These are phyloP conservation scores for Termitomyces sp. DNA, from an alignment of 768 basidiomycete species.

Conservation along the genomic window DNA sequence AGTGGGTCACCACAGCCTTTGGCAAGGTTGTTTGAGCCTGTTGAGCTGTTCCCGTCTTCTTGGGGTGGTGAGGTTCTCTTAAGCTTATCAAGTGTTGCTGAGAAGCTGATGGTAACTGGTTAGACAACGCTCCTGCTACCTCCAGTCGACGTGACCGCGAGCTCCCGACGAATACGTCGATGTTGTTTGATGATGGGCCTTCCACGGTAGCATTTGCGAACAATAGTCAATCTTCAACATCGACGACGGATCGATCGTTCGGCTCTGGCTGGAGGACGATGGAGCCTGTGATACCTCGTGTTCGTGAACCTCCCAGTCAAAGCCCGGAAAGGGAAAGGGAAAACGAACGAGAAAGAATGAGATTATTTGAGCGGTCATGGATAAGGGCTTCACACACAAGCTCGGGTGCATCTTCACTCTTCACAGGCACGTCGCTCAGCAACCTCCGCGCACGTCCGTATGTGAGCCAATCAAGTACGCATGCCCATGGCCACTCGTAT, in stretches of 20 bases:
- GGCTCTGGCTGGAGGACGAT: not conserved
- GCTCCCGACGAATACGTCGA: conserved; percentile 5
- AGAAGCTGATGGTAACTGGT: not conserved
- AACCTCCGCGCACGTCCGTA: conserved; percentile 10
- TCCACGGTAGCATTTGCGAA: not conserved
- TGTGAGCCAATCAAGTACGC: conserved; percentile 4
- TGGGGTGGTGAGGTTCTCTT: not conserved
- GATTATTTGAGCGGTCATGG: not conserved
- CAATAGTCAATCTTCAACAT: not conserved
- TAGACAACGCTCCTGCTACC: not conserved
- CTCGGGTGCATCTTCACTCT: not conserved
- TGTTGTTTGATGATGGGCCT: conserved; percentile 7
- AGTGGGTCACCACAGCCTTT: not conserved
- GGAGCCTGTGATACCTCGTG: not conserved
- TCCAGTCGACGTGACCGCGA: not conserved
- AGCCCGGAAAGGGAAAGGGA: conserved; percentile 4
- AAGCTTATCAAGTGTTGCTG: accelerated
- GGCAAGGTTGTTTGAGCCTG: not conserved
- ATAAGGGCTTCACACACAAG: not conserved
- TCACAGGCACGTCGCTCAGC: not conserved
- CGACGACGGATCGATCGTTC: not conserved
- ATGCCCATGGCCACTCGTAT: conserved; percentile 2
- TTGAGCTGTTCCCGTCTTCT: not conserved
- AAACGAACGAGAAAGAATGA: not conserved
- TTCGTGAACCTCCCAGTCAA: not conserved